Percentiles rank a stretch among this genome's conserved stretches.
Conservation (phyloP, 2,329 filamentous ascomycete genomes). For the Cladophialophora immunda region DNA sequence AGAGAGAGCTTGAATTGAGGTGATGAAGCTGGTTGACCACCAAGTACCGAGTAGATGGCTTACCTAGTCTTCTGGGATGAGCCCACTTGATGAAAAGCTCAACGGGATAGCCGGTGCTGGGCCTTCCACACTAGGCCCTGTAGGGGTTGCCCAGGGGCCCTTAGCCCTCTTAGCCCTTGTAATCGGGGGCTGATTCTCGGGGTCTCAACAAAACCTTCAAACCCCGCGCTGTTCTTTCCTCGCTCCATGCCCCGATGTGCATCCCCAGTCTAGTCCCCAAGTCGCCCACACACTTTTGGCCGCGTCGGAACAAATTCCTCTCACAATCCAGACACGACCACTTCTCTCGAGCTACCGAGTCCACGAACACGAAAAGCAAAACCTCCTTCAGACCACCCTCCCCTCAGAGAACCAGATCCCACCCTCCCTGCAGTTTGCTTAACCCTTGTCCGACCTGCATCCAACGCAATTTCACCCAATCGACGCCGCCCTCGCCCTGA, state of each 20-base stretch:
- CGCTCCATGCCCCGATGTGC: constrained; percentile 10
- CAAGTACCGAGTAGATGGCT: neutral
- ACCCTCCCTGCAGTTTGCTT: constrained; percentile 4
- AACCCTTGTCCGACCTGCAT: constrained; percentile 3
- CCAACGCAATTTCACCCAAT: constrained; percentile 21
- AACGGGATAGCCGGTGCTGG: neutral
- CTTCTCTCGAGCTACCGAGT: neutral
- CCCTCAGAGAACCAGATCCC: constrained; percentile 5
- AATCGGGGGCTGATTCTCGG: constrained; percentile 6
- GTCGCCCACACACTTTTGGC: constrained; percentile 1
- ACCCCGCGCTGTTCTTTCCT: constrained; percentile 21
- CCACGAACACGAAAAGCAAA: constrained; percentile 1
- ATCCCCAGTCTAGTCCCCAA: constrained; percentile 12
- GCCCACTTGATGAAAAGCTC: neutral
- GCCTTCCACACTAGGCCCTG: neutral
- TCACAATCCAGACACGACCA: neutral
- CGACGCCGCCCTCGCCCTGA: constrained; percentile 21
- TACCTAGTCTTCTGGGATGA: neutral
- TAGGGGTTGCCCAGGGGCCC: neutral
- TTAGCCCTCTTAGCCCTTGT: constrained; percentile 4
- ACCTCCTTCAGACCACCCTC: constrained; percentile 16
- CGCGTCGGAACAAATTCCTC: constrained; percentile 3
- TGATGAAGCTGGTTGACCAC: neutral
- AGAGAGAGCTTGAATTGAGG: neutral
- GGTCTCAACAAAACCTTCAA: constrained; percentile 18